Conservation (phyloP, 2,329 filamentous ascomycete species). For the Incumbomyces delicatus region DNA sequence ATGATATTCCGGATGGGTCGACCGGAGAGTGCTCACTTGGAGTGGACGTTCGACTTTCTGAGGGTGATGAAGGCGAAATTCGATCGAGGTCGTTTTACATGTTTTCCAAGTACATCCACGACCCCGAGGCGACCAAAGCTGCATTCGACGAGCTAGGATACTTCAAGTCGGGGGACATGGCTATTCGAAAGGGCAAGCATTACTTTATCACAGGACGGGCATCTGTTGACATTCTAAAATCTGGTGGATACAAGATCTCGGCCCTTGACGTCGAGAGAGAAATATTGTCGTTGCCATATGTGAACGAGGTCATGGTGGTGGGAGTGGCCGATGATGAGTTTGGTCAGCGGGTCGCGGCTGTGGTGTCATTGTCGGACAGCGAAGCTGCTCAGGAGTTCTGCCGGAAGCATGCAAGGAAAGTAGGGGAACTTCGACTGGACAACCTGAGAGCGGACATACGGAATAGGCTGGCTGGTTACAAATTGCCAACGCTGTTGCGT, state of each 20-base stretch:
- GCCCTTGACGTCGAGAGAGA: conserved; percentile 43
- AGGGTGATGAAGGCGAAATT: conserved; percentile 42
- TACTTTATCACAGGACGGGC: conserved; percentile 41
- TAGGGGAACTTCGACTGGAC: conserved; percentile 28
- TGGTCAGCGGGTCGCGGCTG: conserved; percentile 39
- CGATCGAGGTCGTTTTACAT: conserved; percentile 31
- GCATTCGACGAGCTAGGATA: conserved; percentile 28
- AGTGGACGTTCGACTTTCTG: conserved; percentile 32
- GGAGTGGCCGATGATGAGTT: conserved; percentile 41
- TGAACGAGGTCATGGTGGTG: conserved; percentile 41
- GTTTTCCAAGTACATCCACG: conserved; percentile 33
- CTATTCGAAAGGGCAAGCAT: conserved; percentile 21
- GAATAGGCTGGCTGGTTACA: conserved; percentile 37
- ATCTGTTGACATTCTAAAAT: conserved; percentile 42
- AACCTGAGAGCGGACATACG: conserved; percentile 36
- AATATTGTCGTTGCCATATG: conserved; percentile 36
- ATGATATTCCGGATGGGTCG: conserved; percentile 21
- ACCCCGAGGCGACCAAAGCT: conserved; percentile 24
- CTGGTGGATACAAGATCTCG: conserved; percentile 43
- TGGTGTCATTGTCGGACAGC: conserved; percentile 24
- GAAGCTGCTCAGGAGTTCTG: conserved; percentile 17
- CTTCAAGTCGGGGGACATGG: conserved; percentile 33
- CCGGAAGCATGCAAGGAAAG: conserved; percentile 10
- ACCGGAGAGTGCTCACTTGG: conserved; percentile 30
- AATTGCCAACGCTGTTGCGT: conserved; percentile 39